A percentile compares a stretch with the other conserved stretches of the same genome.
phyloP scores from a whole-genome alignment of 2,329 filamentous ascomycete species.

The Fusarium sororula region DNA sequence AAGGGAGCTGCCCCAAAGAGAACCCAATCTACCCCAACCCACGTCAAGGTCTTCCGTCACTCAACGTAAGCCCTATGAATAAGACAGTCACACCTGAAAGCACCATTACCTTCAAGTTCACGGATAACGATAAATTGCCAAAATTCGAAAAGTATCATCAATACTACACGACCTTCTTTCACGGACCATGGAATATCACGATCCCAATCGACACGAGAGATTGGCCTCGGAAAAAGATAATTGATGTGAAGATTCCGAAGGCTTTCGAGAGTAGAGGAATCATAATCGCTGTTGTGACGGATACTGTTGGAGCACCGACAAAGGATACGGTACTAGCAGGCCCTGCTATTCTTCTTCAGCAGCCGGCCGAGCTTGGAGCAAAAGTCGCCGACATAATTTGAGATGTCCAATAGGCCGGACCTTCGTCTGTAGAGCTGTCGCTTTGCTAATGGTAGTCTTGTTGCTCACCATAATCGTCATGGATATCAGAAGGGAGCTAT shows the following conservation, averaged over 20 bases:
- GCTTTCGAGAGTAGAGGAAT: neutral
- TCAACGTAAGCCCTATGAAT: neutral
- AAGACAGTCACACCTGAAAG: neutral
- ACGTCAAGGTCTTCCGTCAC: neutral
- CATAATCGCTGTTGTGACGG: neutral
- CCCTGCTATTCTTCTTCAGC: neutral
- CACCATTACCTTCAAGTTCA: neutral
- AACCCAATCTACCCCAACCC: neutral
- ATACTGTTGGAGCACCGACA: neutral
- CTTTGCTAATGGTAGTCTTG: too few species aligned
- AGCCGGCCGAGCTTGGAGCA: neutral
- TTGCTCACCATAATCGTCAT: fast-evolving
- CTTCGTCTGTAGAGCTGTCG: too few species aligned
- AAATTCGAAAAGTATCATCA: neutral
- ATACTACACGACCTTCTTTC: neutral
- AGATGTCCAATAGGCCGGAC: neutral
- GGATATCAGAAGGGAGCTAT: too few species aligned
- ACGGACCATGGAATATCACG: neutral
- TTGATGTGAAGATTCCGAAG: neutral
- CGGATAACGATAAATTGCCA: neutral
- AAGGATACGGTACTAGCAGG: neutral
- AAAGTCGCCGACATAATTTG: fast-evolving
- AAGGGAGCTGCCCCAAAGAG: too few species aligned
- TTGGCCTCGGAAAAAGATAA: neutral
- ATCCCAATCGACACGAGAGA: neutral